A percentile compares a stretch with the other conserved stretches of the same genome.
Conservation (phyloP, 306 rosid species). For the Oemleria cerasiformis region DNA sequence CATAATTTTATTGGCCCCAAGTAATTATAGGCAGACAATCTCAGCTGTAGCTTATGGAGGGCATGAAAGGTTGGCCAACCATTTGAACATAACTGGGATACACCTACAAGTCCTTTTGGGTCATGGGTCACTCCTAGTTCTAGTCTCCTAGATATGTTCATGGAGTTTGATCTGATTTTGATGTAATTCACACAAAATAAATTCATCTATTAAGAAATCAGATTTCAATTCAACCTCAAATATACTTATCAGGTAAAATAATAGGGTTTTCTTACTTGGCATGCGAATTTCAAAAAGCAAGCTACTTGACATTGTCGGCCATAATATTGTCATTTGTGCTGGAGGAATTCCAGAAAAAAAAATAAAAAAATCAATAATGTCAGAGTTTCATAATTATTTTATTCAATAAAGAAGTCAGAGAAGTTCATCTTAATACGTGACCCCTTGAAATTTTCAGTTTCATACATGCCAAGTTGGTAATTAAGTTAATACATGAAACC, state of each 20-base stretch:
- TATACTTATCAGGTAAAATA: background rate
- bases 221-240: no score
- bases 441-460: no score
- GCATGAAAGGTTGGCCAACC: slow-evolving; percentile 14
- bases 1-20: background rate
- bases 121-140: no score
- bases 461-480: no score
- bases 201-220: no score
- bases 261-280: background rate
- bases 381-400: background rate
- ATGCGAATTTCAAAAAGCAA: background rate
- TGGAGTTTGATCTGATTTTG: no score
- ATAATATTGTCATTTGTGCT: slow-evolving; percentile 1
- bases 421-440: slow-evolving; percentile 3
- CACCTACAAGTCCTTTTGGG: no score
- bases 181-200: no score
- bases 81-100: background rate
- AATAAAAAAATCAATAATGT: no score
- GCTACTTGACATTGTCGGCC: slow-evolving; percentile 4
- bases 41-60: background rate
- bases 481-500: background rate
- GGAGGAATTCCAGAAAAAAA: background rate
- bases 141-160: no score
- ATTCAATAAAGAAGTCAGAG: background rate
- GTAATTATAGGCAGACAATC: background rate